These are phyloP conservation scores for Colletotrichum sp. DNA, from an alignment of 2,329 filamentous ascomycete species.

Conservation along the genomic window DNA sequence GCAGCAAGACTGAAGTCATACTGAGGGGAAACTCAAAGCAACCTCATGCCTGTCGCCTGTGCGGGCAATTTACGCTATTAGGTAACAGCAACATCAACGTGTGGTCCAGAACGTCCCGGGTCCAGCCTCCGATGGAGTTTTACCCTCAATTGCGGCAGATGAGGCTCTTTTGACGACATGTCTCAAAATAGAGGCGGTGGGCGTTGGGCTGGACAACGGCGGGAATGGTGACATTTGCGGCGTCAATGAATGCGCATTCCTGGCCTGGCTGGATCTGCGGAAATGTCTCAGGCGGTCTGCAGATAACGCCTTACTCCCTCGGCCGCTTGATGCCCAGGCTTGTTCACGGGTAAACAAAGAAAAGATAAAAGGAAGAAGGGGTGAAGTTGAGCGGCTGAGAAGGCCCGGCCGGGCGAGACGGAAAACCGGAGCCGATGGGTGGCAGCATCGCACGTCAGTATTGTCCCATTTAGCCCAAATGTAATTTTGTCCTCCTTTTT, in stretches of 20 bases:
- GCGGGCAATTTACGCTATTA: background rate
- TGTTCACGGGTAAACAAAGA: background rate
- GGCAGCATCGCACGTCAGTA: background rate
- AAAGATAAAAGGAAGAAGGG: background rate
- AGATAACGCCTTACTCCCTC: no score
- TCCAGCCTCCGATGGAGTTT: background rate
- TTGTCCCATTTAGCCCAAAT: background rate
- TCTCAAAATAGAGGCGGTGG: background rate
- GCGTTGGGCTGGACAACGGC: background rate
- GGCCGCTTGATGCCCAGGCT: background rate
- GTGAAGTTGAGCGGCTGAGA: background rate
- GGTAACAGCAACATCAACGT: background rate
- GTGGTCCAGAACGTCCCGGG: background rate
- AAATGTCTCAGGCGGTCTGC: background rate
- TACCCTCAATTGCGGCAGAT: background rate
- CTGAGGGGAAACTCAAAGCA: background rate
- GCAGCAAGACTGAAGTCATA: background rate
- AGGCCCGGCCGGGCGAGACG: background rate
- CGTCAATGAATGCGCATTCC: background rate
- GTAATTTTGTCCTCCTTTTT: background rate
- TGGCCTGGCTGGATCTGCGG: background rate
- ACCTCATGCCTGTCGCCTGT: background rate
- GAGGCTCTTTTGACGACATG: slow-evolving; percentile 4
- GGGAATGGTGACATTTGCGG: background rate
- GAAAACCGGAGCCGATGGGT: background rate